These are phyloP conservation scores for Rubus idaeus DNA, from an alignment of 306 rosid species.

Conservation along the genomic window DNA sequence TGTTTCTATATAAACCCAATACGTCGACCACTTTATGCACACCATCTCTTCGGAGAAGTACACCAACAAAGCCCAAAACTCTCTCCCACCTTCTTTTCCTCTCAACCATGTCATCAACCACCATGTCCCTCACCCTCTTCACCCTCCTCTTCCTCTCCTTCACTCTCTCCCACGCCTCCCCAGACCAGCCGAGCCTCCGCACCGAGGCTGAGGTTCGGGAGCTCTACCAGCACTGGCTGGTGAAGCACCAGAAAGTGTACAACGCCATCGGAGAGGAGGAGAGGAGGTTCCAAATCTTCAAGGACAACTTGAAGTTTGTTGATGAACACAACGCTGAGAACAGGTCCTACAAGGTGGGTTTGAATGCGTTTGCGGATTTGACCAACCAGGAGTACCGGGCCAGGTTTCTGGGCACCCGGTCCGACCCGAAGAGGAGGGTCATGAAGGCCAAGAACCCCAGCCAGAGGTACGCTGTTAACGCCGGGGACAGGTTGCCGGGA, in stretches of 20 bases:
- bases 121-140: constrained; percentile 13
- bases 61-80: background rate
- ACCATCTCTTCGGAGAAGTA: background rate
- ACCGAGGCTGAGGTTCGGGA: constrained; percentile 51
- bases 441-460: constrained; percentile 54
- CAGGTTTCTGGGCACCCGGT: constrained; percentile 52
- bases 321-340: constrained; percentile 64
- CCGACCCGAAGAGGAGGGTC: constrained; percentile 50
- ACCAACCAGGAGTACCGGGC: constrained; percentile 72
- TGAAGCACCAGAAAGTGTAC: constrained; percentile 53
- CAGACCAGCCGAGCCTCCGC: background rate
- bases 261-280: constrained; percentile 71
- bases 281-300: constrained; percentile 65
- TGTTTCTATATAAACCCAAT: constrained; percentile 17
- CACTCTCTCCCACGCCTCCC: constrained; percentile 28
- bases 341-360: constrained; percentile 62
- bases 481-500: constrained; percentile 50
- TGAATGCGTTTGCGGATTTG: constrained; percentile 77
- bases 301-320: constrained; percentile 64
- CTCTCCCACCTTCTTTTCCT: background rate
- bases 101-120: constrained; percentile 34
- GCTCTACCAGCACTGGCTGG: constrained; percentile 64
- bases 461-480: constrained; percentile 46
- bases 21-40: background rate
- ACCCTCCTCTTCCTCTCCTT: constrained; percentile 36